Conservation (phyloP, 2,329 filamentous ascomycete genomes). For the Hypomyces rosellus region DNA sequence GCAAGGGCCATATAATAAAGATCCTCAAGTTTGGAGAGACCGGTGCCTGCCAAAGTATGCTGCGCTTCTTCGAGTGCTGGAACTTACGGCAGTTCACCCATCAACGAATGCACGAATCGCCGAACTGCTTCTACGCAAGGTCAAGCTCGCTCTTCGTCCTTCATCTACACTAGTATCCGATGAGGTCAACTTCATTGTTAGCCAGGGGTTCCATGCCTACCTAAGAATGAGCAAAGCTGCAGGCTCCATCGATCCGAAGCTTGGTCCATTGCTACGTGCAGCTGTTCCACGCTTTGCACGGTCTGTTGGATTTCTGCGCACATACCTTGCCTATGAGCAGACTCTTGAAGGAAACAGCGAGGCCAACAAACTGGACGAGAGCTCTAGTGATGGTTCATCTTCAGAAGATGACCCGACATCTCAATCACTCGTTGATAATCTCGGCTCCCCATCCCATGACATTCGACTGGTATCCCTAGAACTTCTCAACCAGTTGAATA, state of each 20-base stretch:
- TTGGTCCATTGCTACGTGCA: conserved; percentile 61
- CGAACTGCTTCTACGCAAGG: conserved; percentile 57
- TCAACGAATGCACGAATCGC: conserved; percentile 61
- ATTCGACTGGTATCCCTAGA: conserved; percentile 68
- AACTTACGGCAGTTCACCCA: conserved; percentile 56
- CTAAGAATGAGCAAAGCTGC: conserved; percentile 57
- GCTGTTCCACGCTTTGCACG: conserved; percentile 61
- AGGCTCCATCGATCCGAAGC: conserved; percentile 49
- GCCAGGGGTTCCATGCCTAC: conserved; percentile 68
- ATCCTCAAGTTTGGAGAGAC: conserved; percentile 55
- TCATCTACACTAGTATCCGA: conserved; percentile 53
- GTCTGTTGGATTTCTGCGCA: conserved; percentile 59
- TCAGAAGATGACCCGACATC: conserved; percentile 56
- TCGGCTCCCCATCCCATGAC: conserved; percentile 68
- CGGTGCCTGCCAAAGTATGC: conserved; percentile 62
- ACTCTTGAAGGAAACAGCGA: conserved; percentile 17
- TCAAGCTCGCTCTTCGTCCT: conserved; percentile 58
- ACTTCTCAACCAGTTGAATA: conserved; percentile 56
- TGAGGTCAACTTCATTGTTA: conserved; percentile 66
- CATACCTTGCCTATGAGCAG: conserved; percentile 51
- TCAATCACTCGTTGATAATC: conserved; percentile 61
- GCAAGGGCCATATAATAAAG: conserved; percentile 54
- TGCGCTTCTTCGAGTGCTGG: conserved; percentile 57
- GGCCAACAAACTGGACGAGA: conserved; percentile 18
- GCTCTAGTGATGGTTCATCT: conserved; percentile 36